Percentiles rank a stretch among this genome's conserved stretches.
phyloP scores from a whole-genome alignment of 306 rosid genomes.

The Dryas alaskensis region DNA sequence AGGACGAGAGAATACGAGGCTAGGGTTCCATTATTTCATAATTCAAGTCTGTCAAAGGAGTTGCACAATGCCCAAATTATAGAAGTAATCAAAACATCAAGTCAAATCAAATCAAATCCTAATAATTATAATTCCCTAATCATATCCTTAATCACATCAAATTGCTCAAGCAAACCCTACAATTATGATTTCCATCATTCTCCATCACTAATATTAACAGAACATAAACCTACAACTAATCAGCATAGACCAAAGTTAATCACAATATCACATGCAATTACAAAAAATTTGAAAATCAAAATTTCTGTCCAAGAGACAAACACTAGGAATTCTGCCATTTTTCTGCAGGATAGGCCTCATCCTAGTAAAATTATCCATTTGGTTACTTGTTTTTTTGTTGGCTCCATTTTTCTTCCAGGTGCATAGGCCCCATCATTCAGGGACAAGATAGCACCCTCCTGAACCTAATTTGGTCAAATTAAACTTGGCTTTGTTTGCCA shows the following conservation, averaged over 20 bases:
- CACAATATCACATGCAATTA: too few relatives aligned
- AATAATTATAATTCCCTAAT: not conserved
- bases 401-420: too few relatives aligned
- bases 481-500: too few relatives aligned
- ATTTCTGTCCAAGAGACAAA: not conserved
- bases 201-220: not conserved
- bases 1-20: not conserved
- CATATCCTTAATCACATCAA: not conserved
- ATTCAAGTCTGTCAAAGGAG: not conserved
- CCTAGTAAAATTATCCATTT: too few relatives aligned
- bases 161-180: not conserved
- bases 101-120: not conserved
- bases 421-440: too few relatives aligned
- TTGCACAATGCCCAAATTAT: not conserved
- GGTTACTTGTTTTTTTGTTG: too few relatives aligned
- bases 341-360: too few relatives aligned
- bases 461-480: too few relatives aligned
- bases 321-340: too few relatives aligned
- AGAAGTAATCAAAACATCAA: too few relatives aligned
- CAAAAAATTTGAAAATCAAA: not conserved
- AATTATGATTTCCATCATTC: not conserved
- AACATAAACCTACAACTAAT: not conserved
- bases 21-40: not conserved
- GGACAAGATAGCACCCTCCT: too few relatives aligned
- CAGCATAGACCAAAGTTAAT: too few relatives aligned